Evolutionary conservation across 1,284 basidiomycete genomes (phyloP), one percentile per base, ranked within the genome.

Genomic region (Malassezia nana): DNA sequence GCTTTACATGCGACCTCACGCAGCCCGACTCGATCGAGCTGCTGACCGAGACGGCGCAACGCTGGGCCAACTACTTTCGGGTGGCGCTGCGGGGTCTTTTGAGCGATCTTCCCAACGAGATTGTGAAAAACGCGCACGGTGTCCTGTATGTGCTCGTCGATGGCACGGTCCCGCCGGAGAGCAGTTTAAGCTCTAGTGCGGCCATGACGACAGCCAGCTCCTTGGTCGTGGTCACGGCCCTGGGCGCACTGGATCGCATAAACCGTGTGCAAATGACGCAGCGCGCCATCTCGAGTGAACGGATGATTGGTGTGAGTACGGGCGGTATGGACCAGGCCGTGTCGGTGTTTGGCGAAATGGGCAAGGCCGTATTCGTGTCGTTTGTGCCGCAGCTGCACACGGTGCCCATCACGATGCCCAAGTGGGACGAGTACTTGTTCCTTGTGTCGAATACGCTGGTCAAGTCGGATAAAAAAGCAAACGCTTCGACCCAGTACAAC

Each of bases 11-110:
- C 7, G 46, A 51, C 18, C 50, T 63, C 15, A 30, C 55, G 13
- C 46, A 63, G 39, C 54, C 57, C 2, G 51, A 60, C 6, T 15
- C 12, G 4, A 65, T 71, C 4, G 13, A 59, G 38, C 44, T 72
- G 44, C 41, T 63, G 20, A 62, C 69, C 50, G 39, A 59, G n/a
- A 68, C 68, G 6, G 48, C 60, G 20, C 50, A 59, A 44, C 48
- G 69, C 12, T 74, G 71, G 71, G 66, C 69, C 16, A 74, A 74
- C 52, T 74, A 74, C 47, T 74, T 72, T 46, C 70, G 68, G 48
- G 71, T 71, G 3, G 71, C 69, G 0, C 61, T 67, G 29, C 69
- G 66, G 46, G 71, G 71, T 7, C 55, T 74, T 15, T 59, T 63
- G n/a, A 60, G 65, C 16, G 65, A 70, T 35, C 53, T 74, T 0